Evolutionary conservation across 2,329 filamentous ascomycete genomes (phyloP), one percentile per base, ranked within the genome.

Genomic region (Hymenoscyphus scutula): DNA sequence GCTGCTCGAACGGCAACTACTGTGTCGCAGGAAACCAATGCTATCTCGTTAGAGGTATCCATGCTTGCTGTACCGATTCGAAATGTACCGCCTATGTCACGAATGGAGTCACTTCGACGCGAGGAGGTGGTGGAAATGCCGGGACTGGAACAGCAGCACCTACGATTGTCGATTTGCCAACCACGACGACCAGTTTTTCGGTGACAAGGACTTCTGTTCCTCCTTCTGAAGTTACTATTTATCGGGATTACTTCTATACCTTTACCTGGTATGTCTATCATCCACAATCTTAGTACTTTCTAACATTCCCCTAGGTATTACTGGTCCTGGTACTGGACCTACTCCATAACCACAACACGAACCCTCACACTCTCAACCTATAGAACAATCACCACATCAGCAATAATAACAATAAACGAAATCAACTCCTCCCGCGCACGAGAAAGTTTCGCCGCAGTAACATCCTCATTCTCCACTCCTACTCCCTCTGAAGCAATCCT

Each of bases 1-100:
- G 64, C 19, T 66, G 64, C 51, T 10, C 34, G 11, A 30, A 59
- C 34, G 63, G 61, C 29, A 58, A 59, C 13, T 66, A 62, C 25
- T 66, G 64, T 34, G 10, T 19, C 7, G 19, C 56, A 2, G 64
- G 64, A 6, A 66, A 66, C 41, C 34, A 61, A 4, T 66, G 64
- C 53, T 61, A 56, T 37, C 10, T 63, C 0, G 34, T 63, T 17
- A 34, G 37, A n/a, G 64, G 60, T 23, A 10, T 38, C 5, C 30
- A 56, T 23, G 58, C 29, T 10, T 66, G 64, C 58, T 66, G 64
- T 37, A 66, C 64, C 1, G 58, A 66, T 56, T 38, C 51, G 1
- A 54, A 15, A 13, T 66, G 62, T 29, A 66, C 64, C 0, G 64
- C 64, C 3, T 48, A 64, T 51, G 64, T 66, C 5, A 53, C 37